A percentile compares a stretch with the other conserved stretches of the same genome.
Evolutionary conservation across 2,329 filamentous ascomycete genomes (phyloP).

Genomic region (Sclerotinia borealis): DNA sequence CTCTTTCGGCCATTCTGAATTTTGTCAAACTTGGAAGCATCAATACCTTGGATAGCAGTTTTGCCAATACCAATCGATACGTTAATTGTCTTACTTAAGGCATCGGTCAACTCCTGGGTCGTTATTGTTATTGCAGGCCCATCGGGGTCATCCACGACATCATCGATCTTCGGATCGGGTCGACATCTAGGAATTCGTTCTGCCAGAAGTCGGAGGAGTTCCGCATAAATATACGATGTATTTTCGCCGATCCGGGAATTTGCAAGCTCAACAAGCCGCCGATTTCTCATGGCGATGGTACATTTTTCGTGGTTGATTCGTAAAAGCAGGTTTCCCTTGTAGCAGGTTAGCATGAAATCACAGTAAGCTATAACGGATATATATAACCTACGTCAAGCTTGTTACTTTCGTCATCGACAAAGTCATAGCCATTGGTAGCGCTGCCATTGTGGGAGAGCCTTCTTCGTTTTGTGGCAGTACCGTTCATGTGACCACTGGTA

Average conservation of each 20-base stretch:
- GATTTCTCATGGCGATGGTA: conserved; percentile 73
- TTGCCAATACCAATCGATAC: conserved; percentile 54
- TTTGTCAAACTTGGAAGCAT: conserved; percentile 43
- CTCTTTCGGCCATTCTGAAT: conserved; percentile 34
- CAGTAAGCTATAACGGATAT: conserved; percentile 11
- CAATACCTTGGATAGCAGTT: conserved; percentile 41
- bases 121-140: conserved; percentile 40
- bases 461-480: conserved; percentile 41
- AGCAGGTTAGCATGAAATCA: conserved; percentile 25
- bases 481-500: conserved; percentile 25
- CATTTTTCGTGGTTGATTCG: conserved; percentile 83
- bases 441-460: conserved; percentile 46
- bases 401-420: conserved; percentile 37
- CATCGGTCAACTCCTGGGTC: conserved; percentile 51
- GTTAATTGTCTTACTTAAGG: conserved; percentile 47
- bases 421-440: conserved; percentile 35
- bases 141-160: conserved; percentile 32
- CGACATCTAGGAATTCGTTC: conserved; percentile 62
- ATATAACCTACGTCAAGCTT: conserved; percentile 45
- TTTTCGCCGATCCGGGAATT: conserved; percentile 63
- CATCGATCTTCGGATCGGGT: conserved; percentile 46
- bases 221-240: conserved; percentile 72
- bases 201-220: conserved; percentile 66
- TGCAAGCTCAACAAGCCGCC: conserved; percentile 67
- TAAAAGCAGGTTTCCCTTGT: conserved; percentile 64